Percentiles rank a stretch among this genome's conserved stretches.
Evolutionary conservation across 139 green algal species (phyloP).

Genomic region (Yamagishiella unicocca): DNA sequence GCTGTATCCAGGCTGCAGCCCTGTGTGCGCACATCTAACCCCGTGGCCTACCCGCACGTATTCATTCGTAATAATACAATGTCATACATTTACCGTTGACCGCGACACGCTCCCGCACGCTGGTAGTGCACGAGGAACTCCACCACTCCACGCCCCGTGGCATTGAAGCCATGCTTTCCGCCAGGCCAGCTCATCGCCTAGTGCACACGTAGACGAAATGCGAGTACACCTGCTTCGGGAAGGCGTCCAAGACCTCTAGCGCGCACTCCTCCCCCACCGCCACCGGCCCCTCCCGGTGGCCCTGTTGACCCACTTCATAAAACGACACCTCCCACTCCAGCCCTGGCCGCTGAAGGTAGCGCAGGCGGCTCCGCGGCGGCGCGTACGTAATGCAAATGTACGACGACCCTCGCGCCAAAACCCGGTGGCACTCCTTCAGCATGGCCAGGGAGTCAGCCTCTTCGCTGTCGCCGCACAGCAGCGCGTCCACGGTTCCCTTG

Average conservation of each 20-base stretch:
- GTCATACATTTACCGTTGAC: too few species aligned
- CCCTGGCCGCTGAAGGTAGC: constrained; percentile 35
- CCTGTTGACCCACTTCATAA: constrained; percentile 66
- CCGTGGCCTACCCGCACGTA: too few species aligned
- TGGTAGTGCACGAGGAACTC: too few species aligned
- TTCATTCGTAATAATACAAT: too few species aligned
- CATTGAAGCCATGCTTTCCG: too few species aligned
- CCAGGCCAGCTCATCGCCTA: neutral
- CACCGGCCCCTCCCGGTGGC: constrained; percentile 53
- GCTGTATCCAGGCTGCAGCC: too few species aligned
- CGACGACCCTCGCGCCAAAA: constrained; percentile 55
- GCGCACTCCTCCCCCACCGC: neutral
- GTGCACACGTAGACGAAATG: constrained; percentile 57
- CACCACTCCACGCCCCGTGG: too few species aligned
- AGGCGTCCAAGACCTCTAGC: constrained; percentile 5
- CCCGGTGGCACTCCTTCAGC: constrained; percentile 55
- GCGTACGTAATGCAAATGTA: constrained; percentile 62
- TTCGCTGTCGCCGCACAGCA: constrained; percentile 57
- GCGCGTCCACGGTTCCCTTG: constrained; percentile 50
- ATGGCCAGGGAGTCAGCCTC: constrained; percentile 41
- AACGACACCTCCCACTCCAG: constrained; percentile 53
- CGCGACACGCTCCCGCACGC: too few species aligned
- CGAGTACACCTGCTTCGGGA: constrained; percentile 32
- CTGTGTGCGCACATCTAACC: too few species aligned
- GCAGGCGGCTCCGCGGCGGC: constrained; percentile 31